These are phyloP conservation scores for Tuber magnatum DNA, from an alignment of 495 filamentous ascomycete genomes.

Conservation along the genomic window DNA sequence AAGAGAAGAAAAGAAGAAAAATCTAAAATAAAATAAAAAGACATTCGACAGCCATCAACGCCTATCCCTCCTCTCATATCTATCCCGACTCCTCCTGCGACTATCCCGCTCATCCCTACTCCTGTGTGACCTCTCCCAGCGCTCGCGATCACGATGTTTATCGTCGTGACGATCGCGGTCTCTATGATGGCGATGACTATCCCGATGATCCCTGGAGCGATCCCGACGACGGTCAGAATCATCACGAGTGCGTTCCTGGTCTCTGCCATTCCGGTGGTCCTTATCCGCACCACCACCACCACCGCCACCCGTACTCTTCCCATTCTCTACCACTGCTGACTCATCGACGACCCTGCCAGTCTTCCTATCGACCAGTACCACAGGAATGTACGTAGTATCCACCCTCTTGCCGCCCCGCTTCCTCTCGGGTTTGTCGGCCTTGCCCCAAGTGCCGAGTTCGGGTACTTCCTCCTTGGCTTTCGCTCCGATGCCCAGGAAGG, in stretches of 20 bases:
- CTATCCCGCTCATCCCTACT: neutral
- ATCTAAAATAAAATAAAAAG: neutral
- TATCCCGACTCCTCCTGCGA: neutral
- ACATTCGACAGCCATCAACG: neutral
- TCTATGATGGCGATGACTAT: neutral
- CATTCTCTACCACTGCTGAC: constrained; percentile 43
- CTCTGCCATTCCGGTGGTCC: neutral
- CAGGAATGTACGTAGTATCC: constrained; percentile 58
- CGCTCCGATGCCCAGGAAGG: constrained; percentile 77
- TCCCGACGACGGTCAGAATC: neutral
- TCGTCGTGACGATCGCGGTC: neutral
- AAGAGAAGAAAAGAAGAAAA: neutral
- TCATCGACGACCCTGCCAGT: constrained; percentile 57
- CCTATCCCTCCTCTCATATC: neutral
- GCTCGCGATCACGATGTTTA: neutral
- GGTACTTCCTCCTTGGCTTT: constrained; percentile 48
- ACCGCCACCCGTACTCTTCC: constrained; percentile 39
- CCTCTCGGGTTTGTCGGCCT: constrained; percentile 52
- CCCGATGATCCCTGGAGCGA: neutral
- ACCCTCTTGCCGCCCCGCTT: constrained; percentile 42
- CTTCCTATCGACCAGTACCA: constrained; percentile 57
- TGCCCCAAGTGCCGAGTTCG: constrained; percentile 64
- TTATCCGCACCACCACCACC: neutral
- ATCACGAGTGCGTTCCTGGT: neutral
- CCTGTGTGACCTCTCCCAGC: neutral